These are phyloP conservation scores for Debaryomycetaceae sp. DNA, from an alignment of 1,139 yeast genomes.

Conservation along the genomic window DNA sequence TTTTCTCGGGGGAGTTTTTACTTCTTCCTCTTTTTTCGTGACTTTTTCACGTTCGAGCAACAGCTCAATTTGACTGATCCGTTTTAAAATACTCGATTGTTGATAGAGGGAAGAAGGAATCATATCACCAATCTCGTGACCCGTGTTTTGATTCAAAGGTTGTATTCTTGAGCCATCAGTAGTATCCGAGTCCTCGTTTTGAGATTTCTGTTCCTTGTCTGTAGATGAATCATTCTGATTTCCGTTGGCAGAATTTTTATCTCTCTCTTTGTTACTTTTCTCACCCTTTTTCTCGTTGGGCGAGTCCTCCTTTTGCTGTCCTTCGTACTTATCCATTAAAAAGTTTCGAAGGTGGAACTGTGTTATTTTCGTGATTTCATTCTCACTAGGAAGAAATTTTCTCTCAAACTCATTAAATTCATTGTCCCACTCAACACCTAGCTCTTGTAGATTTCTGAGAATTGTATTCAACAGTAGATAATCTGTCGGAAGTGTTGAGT, in stretches of 20 bases:
- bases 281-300: conserved; percentile 10
- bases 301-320: conserved; percentile 16
- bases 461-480: conserved; percentile 69
- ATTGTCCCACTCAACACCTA: conserved; percentile 83
- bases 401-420: conserved; percentile 84
- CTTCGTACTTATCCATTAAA: conserved; percentile 51
- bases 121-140: conserved; percentile 19
- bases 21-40: conserved; percentile 1
- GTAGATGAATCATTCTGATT: conserved; percentile 3
- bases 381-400: conserved; percentile 82
- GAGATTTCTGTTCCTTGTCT: conserved; percentile 3
- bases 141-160: conserved; percentile 10
- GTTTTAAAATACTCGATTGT: conserved; percentile 19
- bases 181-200: conserved; percentile 1
- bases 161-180: background rate
- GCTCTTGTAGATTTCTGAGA: conserved; percentile 69
- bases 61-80: conserved; percentile 28
- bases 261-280: conserved; percentile 9
- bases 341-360: conserved; percentile 81
- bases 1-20: conserved; percentile 1
- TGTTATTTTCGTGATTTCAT: conserved; percentile 87
- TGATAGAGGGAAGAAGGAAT: conserved; percentile 23
- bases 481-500: conserved; percentile 57
- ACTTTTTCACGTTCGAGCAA: conserved; percentile 14
- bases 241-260: conserved; percentile 6